Base-by-base conservation (phyloP, 768 basidiomycete species). In the Paxillus ammoniavirescens region DNA sequence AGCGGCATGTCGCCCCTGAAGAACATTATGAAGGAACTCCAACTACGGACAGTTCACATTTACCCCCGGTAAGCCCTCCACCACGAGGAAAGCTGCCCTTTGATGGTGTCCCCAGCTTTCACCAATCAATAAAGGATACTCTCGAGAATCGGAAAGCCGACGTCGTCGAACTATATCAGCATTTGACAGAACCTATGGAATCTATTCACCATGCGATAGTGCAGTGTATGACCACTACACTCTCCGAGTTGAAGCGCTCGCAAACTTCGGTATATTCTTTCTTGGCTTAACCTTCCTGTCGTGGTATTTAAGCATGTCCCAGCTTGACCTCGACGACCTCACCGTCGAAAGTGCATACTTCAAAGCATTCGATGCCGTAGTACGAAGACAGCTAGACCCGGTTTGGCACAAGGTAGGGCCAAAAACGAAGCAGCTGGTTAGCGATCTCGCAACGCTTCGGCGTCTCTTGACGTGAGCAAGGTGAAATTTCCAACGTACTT, bases 331-430 rank as follows among this genome's bases (percentile, higher is more conserved):
- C 14, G 96, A 98, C 59, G 94, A 97, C 57, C 77, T 98, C 54
- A 93, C 82, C 23, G 81, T 98, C 44, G 91, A 97, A 63, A 94
- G 89, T 61, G 92, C 94, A 0, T 94, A 98, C 62, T 98, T 98
- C 69, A 84, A 85, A 33, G 92, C 90, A 1, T 99, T 98, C 63
- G 95, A 98, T 64, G 73, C 81, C 17, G 79, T 96, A 47, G 93
- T 98, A 2, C 83, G 95, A 3, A 82, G 83, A 31, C 93, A 95
- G 63, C 81, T 98, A 8, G 93, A 97, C 68, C 80, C 93, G 0
- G 88, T 97, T 7, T 98, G 97, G 96, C 94, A 98, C 70, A 92
- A 93, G 72, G 95, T 96, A 26, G 93, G 93, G 0, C 86, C 91
- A 1, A 87, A 83, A 55, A 98, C 95, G 5, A 93, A 91, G 61